Evolutionary conservation across 306 rosid genomes (phyloP).

Genomic region (Alnus rubra): DNA sequence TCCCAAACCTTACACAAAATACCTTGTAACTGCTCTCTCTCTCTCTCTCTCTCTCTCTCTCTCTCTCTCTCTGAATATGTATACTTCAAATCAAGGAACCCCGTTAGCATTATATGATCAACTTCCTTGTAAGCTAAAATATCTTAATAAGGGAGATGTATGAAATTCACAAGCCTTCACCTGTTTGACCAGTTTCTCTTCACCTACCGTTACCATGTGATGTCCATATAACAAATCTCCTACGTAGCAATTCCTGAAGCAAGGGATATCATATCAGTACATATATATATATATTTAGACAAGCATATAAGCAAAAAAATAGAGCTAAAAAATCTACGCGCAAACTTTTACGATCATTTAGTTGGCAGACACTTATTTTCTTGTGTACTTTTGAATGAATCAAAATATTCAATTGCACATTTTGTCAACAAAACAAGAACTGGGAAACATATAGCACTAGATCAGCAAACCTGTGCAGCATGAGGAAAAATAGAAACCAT

Average conservation of each 20-base stretch:
- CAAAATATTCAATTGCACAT: neutral
- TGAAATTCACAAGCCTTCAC: slow-evolving; percentile 69
- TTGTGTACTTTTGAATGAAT: neutral
- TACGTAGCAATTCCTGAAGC: slow-evolving; percentile 87
- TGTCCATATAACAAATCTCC: slow-evolving; percentile 63
- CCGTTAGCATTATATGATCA: slow-evolving; percentile 70
- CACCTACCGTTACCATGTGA: slow-evolving; percentile 59
- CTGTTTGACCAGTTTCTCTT: slow-evolving; percentile 51
- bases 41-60: slow-evolving; percentile 51
- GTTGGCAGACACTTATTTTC: neutral
- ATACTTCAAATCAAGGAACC: slow-evolving; percentile 63
- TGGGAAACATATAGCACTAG: neutral
- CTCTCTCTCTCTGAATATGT: slow-evolving; percentile 56
- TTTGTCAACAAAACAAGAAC: neutral
- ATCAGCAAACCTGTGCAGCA: neutral
- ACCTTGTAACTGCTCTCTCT: slow-evolving; percentile 57
- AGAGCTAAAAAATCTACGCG: slow-evolving; percentile 5
- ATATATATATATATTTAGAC: neutral
- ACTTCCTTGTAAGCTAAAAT: slow-evolving; percentile 60
- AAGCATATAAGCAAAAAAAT: neutral
- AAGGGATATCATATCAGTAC: slow-evolving; percentile 22
- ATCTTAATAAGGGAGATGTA: slow-evolving; percentile 52
- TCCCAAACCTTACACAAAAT: slow-evolving; percentile 68
- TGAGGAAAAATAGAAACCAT: neutral
- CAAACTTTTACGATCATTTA: neutral